Evolutionary conservation across 768 basidiomycete species (phyloP), one percentile per base, ranked within the genome.

Genomic region (Rhizopogon vesiculosus): DNA sequence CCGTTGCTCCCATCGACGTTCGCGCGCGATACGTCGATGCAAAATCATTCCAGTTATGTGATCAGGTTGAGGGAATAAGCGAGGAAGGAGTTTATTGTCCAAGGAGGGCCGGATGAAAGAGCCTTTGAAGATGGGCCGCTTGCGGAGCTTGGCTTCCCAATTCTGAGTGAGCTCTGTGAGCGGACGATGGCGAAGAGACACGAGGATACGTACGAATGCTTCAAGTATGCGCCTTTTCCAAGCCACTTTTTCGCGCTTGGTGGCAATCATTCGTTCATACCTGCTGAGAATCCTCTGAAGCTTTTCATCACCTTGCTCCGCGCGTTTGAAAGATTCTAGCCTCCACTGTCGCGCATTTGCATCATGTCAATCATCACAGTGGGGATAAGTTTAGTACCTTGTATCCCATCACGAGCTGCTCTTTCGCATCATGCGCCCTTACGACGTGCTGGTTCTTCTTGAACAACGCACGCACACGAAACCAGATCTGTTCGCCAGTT

Each of bases 1-100:
- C 8, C 69, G 65, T 49, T 67, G 68, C 29, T 62, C 70, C n/a
- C 76, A 59, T 5, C 89, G 78, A 38, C 72, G 68, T 6, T 75
- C 82, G 1, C 78, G 72, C 4, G 72, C 70, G 8, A 64, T 58
- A 15, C 78, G 71, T 2, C 86, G 74, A 15, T 72, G 69, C 42
- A 72, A 66, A 35, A 95, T 89, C 74, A 93, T 91, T 66, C 81
- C 78, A 1, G 81, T 77, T 44, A 93, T 80, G n/a, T 78, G 74
- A 5, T 71, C 61, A 0, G 95, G 94, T 59, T 96, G 92, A 1
- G 90, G 91, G 41, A 79, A 83, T 61, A 97, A 73, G 0, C 90
- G 83, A 0, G 92, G 92, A 13, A 97, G 78, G 1, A 92, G 90
- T 0, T 72, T 76, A 65, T 92, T 83, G 69, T 71, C 82, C 7